A percentile compares a stretch with the other conserved stretches of the same genome.
Conservation (phyloP, 768 basidiomycete species). For the Agaricus blazei region DNA sequence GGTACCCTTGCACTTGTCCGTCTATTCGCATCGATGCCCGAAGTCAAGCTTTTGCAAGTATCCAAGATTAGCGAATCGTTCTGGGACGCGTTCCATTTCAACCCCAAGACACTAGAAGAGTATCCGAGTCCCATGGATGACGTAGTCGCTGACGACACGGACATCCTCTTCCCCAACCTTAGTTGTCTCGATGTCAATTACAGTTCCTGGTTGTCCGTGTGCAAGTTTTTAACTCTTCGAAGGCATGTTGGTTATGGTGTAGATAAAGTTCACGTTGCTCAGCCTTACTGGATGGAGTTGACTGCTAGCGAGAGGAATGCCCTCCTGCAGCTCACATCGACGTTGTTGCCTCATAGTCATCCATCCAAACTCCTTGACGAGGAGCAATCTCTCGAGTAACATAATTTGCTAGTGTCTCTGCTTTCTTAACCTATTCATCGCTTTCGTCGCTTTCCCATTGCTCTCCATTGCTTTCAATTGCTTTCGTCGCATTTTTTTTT, state of each 20-base stretch:
- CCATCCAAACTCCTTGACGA: conserved; percentile 9
- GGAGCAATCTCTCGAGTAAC: conserved; percentile 6
- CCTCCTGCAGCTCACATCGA: conserved; percentile 5
- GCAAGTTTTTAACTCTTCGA: conserved; percentile 5
- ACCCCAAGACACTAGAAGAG: conserved; percentile 15
- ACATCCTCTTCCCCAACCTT: conserved; percentile 9
- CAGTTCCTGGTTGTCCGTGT: conserved; percentile 2
- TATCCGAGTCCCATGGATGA: background rate
- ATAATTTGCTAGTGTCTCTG: background rate
- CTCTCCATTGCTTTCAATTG: background rate
- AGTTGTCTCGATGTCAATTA: conserved; percentile 8
- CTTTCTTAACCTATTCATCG: background rate
- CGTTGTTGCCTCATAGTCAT: conserved; percentile 7
- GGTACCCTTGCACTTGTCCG: conserved; percentile 30
- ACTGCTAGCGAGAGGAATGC: background rate
- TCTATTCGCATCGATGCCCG: conserved; percentile 58
- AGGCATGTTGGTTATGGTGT: conserved; percentile 7
- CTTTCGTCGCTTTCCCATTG: conserved; percentile 1
- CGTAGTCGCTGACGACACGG: background rate
- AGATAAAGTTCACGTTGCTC: conserved; percentile 7
- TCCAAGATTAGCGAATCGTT: conserved; percentile 36
- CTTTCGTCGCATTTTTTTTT: conserved; percentile 3
- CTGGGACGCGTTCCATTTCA: conserved; percentile 43
- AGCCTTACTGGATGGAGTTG: conserved; percentile 7
- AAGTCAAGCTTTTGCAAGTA: conserved; percentile 44